Percentiles rank a stretch among this genome's conserved stretches.
Conservation (phyloP, 306 rosid genomes). For the Cucumis hystrix region DNA sequence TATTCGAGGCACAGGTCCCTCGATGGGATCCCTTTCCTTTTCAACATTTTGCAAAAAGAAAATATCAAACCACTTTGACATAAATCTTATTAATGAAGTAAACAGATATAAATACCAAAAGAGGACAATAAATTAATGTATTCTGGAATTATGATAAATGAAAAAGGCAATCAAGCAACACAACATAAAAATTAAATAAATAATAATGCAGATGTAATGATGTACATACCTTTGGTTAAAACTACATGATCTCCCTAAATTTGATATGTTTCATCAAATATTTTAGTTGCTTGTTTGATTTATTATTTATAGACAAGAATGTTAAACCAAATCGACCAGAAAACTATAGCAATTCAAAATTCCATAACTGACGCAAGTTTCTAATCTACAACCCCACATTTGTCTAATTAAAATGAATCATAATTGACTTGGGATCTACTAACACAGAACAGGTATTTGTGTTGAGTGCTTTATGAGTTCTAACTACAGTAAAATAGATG, state of each 20-base stretch:
- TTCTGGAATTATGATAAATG: not conserved
- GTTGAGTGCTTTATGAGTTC: not conserved
- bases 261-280: not conserved
- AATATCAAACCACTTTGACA: not conserved
- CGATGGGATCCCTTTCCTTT: conserved; percentile 95
- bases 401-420: not conserved
- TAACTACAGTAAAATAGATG: not conserved
- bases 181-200: too few species aligned
- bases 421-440: not conserved
- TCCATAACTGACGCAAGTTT: not conserved
- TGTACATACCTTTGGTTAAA: not conserved
- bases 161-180: not conserved
- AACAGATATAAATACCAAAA: conserved; percentile 2
- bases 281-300: not conserved
- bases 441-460: not conserved
- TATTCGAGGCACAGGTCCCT: conserved; percentile 94
- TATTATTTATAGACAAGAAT: not conserved
- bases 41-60: not conserved
- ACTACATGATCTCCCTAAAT: not conserved
- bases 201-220: not conserved
- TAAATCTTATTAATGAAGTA: not conserved
- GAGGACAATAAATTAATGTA: not conserved
- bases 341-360: not conserved
- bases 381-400: not conserved
- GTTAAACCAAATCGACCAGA: not conserved